These are phyloP conservation scores for Fusarium phyllophilum DNA, from an alignment of 2,329 filamentous ascomycete genomes.

Conservation along the genomic window DNA sequence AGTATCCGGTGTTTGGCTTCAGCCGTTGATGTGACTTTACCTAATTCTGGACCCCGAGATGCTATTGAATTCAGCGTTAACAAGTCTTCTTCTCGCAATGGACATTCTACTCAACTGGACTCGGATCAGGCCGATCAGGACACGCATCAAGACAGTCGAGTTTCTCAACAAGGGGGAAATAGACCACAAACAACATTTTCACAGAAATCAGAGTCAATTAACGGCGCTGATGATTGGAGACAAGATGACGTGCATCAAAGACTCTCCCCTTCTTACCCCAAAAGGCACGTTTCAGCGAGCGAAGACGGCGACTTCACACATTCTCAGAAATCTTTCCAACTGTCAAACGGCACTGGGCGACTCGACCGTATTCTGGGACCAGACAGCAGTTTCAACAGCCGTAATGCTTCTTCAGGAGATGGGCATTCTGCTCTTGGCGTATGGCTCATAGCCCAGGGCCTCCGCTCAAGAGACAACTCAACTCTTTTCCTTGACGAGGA, in stretches of 20 bases:
- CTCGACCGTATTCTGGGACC: constrained; percentile 38
- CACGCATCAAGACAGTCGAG: background rate
- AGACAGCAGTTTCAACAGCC: constrained; percentile 45
- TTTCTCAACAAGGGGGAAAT: background rate
- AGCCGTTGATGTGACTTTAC: constrained; percentile 44
- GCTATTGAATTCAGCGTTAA: constrained; percentile 57
- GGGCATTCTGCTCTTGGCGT: constrained; percentile 50
- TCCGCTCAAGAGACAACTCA: constrained; percentile 45
- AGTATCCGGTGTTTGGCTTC: constrained; percentile 41
- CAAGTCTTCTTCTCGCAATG: constrained; percentile 6
- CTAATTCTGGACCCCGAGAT: constrained; percentile 58
- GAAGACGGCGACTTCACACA: constrained; percentile 10
- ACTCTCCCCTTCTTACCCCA: background rate
- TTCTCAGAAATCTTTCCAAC: constrained; percentile 29
- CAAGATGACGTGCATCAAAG: background rate
- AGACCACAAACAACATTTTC: background rate
- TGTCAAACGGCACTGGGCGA: constrained; percentile 29
- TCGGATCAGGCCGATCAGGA: constrained; percentile 8
- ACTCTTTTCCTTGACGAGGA: constrained; percentile 25
- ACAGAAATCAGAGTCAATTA: no score
- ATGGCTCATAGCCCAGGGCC: constrained; percentile 51
- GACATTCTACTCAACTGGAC: background rate
- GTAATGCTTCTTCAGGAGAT: constrained; percentile 46
- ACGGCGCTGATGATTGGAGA: background rate
- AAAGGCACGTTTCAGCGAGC: background rate